A percentile compares a stretch with the other conserved stretches of the same genome.
Evolutionary conservation across 2,329 filamentous ascomycete genomes (phyloP).

Genomic region (Pseudocercospora eumusae): DNA sequence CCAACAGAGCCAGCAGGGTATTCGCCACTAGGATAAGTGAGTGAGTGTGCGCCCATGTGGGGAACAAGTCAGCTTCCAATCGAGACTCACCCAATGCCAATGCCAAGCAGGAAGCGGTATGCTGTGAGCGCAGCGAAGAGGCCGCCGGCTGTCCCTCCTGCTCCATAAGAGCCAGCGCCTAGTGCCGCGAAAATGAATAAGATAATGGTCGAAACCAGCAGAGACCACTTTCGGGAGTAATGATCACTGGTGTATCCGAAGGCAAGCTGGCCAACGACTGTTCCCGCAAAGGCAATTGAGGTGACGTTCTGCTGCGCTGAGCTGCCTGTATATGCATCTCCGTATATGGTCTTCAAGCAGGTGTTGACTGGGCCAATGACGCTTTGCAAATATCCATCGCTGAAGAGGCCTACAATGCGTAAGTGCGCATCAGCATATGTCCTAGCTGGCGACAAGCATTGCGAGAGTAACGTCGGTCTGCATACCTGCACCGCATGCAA

Average conservation of each 20-base stretch:
- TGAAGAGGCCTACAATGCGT: slow-evolving; percentile 72
- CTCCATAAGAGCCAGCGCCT: slow-evolving; percentile 73
- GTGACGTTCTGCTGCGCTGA: slow-evolving; percentile 72
- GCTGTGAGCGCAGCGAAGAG: slow-evolving; percentile 78
- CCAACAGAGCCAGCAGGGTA: slow-evolving; percentile 83
- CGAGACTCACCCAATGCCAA: slow-evolving; percentile 43
- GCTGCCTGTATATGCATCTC: slow-evolving; percentile 66
- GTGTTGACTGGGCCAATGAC: slow-evolving; percentile 83
- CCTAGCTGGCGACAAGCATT: background rate
- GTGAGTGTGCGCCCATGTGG: slow-evolving; percentile 26
- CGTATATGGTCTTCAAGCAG: slow-evolving; percentile 69
- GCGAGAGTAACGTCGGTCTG: background rate
- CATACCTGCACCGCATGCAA: slow-evolving; percentile 67
- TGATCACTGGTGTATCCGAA: slow-evolving; percentile 82
- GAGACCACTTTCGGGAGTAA: slow-evolving; percentile 79
- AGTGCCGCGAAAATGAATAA: slow-evolving; percentile 83
- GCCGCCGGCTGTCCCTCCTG: slow-evolving; percentile 65
- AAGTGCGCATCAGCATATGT: background rate
- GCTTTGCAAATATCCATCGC: slow-evolving; percentile 88
- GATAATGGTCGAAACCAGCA: slow-evolving; percentile 79
- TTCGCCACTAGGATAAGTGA: slow-evolving; percentile 52
- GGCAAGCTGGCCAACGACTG: slow-evolving; percentile 75
- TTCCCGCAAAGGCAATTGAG: slow-evolving; percentile 78
- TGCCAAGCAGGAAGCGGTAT: slow-evolving; percentile 76
- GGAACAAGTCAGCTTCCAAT: background rate